Evolutionary conservation across 192 early-diverging fungal species (phyloP).

Genomic region (Fimicolochytrium jonesii): DNA sequence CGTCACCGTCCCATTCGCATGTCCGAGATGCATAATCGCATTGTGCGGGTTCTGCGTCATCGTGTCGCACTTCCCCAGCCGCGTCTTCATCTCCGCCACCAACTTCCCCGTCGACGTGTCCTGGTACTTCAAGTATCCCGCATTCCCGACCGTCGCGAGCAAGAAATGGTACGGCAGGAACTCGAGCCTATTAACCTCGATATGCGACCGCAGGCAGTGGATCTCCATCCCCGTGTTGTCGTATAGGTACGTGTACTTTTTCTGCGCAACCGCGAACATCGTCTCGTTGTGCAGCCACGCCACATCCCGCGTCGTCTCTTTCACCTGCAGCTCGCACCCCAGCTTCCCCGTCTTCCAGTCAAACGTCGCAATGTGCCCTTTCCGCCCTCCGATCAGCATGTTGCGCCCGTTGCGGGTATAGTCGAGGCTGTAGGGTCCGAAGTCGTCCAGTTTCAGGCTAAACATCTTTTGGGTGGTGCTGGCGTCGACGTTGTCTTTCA

Average conservation of each 20-base stretch:
- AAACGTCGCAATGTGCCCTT: conserved; percentile 86
- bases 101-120: conserved; percentile 88
- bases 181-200: conserved; percentile 76
- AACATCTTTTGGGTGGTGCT: conserved; percentile 75
- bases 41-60: conserved; percentile 90
- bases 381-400: conserved; percentile 40
- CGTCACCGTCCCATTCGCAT: conserved; percentile 79
- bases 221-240: conserved; percentile 86
- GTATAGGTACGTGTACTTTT: conserved; percentile 92
- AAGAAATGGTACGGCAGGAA: conserved; percentile 94
- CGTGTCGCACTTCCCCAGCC: conserved; percentile 71
- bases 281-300: conserved; percentile 94
- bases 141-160: conserved; percentile 75
- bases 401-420: conserved; percentile 83
- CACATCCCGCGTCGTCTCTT: conserved; percentile 87
- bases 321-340: conserved; percentile 77
- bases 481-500: conserved; percentile 65
- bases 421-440: conserved; percentile 85
- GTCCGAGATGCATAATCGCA: conserved; percentile 88
- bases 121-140: conserved; percentile 84
- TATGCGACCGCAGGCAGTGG: conserved; percentile 79
- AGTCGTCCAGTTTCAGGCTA: conserved; percentile 71
- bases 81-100: conserved; percentile 72
- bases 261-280: conserved; percentile 93
- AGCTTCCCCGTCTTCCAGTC: conserved; percentile 84